These are phyloP conservation scores for Xerocomus spinulosus DNA, from an alignment of 768 basidiomycete genomes.

Conservation along the genomic window DNA sequence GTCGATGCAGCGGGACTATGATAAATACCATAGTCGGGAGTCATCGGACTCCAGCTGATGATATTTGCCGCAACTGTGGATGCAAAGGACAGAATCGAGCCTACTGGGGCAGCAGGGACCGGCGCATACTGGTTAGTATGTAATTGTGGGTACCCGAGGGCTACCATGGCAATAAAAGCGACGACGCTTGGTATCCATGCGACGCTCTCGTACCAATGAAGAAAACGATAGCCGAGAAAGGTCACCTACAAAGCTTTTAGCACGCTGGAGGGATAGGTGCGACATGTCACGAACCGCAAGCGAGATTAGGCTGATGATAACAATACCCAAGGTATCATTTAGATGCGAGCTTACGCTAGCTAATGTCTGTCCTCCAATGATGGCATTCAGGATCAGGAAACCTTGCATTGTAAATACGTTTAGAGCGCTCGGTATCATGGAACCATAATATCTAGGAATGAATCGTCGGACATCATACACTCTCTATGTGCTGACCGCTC, in stretches of 20 bases:
- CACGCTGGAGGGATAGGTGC: too few species aligned
- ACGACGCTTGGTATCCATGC: conserved; percentile 74
- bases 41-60: conserved; percentile 42
- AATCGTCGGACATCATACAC: neutral
- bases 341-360: conserved; percentile 40
- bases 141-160: conserved; percentile 70
- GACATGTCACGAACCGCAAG: conserved; percentile 23
- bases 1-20: conserved; percentile 54
- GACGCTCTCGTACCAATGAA: conserved; percentile 61
- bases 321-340: conserved; percentile 31
- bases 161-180: conserved; percentile 62
- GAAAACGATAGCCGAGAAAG: conserved; percentile 60
- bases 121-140: conserved; percentile 37
- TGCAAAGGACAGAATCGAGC: conserved; percentile 40
- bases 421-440: conserved; percentile 39
- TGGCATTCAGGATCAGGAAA: conserved; percentile 54
- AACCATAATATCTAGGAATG: conserved; percentile 36
- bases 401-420: conserved; percentile 50
- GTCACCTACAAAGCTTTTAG: conserved; percentile 39
- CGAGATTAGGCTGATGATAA: conserved; percentile 30
- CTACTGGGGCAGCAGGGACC: conserved; percentile 31
- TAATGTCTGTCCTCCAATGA: conserved; percentile 61
- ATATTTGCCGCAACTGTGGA: conserved; percentile 43
- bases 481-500: conserved; percentile 14
- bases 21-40: conserved; percentile 47